Base-by-base conservation (phyloP, 495 filamentous ascomycete species). In the Aspergillus sparsus region DNA sequence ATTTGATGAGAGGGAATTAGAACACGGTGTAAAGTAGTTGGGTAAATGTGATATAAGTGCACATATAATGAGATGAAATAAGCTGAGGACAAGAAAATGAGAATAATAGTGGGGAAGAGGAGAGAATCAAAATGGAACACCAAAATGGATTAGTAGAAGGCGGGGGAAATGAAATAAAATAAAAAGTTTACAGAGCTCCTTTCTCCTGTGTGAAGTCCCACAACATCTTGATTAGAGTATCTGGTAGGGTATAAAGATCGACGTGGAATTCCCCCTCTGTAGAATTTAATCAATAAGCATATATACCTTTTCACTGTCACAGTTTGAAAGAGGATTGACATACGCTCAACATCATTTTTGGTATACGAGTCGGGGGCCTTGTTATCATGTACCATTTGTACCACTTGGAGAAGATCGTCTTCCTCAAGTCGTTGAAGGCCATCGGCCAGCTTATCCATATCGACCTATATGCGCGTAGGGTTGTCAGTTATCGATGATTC, bases 371-470 rank as follows among this genome's bases (percentile, higher is more conserved):
- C 90, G 2, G 88, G 80, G 0, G 85, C 85, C 80, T 98, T 98
- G 71, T 97, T 87, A 71, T 99, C 95, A 68, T 98, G 94, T 50
- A 99, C 90, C 87, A 99, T 89, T 77, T 97, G 92, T 55, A 99
- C 93, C 11, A 98, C 91, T 58, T 92, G 88, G 41, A 99, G 81
- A 6, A 99, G 83, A 67, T 98, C 92, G 52, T 96, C 92, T 72
- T 96, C 91, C 61, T 80, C 79, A 34, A 96, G 81, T 75, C 87
- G 88, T 66, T 90, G 85, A n/a, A 96, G 79, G 8, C 85, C 89
- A n/a, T 97, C 95, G 11, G 95, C 94, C 64, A 99, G 84, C 78
- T 96, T 97, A 77, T 99, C 94, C 83, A 97, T 91, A 72, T 99
- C 94, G 59, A 93, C 81, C 73, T 76, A 57, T 27, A 32, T 36